Evolutionary conservation across 139 green algal species (phyloP).

Genomic region (Pseudopediastrum boryanum): DNA sequence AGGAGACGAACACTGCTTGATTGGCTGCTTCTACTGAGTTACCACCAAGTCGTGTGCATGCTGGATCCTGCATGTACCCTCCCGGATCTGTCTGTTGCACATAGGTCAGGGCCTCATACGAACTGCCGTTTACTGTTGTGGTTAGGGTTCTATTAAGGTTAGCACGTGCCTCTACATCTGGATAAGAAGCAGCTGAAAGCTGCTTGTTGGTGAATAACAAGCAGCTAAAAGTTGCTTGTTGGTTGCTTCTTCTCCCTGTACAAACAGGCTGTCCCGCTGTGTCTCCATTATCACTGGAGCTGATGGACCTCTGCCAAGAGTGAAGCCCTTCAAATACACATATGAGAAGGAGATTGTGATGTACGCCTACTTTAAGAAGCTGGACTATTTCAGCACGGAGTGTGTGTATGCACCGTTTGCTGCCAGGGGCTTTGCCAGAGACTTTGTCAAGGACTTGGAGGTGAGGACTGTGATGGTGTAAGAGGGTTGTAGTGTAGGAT

Average conservation of each 20-base stretch:
- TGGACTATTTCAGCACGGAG: constrained; percentile 98
- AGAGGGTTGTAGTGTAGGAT: not conserved
- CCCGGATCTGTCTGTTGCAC: too few relatives aligned
- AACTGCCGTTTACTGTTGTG: too few relatives aligned
- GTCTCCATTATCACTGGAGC: constrained; percentile 84
- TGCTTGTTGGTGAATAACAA: too few relatives aligned
- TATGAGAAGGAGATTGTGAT: constrained; percentile 99
- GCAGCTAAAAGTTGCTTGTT: not conserved
- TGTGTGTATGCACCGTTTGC: constrained; percentile 96
- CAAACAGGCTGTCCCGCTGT: constrained; percentile 82
- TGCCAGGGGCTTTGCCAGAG: constrained; percentile 87
- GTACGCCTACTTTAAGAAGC: constrained; percentile 98
- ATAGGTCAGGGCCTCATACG: too few relatives aligned
- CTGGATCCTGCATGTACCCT: too few relatives aligned
- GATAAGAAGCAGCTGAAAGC: too few relatives aligned
- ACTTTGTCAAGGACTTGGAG: constrained; percentile 98
- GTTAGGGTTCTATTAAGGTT: too few relatives aligned
- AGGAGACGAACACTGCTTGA: too few relatives aligned
- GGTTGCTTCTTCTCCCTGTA: not conserved
- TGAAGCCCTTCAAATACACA: constrained; percentile 96
- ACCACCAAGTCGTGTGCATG: too few relatives aligned
- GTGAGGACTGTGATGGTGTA: constrained; percentile 35
- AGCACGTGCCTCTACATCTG: too few relatives aligned
- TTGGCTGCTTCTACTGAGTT: too few relatives aligned
- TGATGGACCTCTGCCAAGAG: constrained; percentile 79